These are phyloP conservation scores for Acrocalymma vagum DNA, from an alignment of 2,329 filamentous ascomycete genomes.

Conservation along the genomic window DNA sequence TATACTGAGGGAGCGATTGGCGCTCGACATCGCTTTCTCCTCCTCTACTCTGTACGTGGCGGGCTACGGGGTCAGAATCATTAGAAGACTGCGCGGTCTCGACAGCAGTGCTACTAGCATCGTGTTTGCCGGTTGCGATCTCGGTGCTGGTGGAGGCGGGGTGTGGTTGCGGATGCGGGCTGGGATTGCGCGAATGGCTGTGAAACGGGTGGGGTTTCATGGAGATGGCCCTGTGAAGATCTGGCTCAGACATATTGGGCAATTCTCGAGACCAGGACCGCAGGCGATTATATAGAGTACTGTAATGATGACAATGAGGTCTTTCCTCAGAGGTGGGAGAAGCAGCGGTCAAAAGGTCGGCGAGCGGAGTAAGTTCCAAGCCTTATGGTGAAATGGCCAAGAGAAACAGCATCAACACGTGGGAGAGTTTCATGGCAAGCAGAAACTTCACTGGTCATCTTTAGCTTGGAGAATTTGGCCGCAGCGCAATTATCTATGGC, in stretches of 20 bases:
- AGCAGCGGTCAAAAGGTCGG: no score
- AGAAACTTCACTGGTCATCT: no score
- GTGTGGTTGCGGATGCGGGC: conserved; percentile 35
- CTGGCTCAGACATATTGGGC: conserved; percentile 49
- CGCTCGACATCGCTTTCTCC: conserved; percentile 53
- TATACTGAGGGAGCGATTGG: conserved; percentile 65
- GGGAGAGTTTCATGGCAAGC: no score
- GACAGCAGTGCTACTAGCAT: conserved; percentile 50
- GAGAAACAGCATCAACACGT: no score
- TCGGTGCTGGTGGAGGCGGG: conserved; percentile 23
- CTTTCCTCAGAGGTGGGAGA: no score
- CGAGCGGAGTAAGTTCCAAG: no score
- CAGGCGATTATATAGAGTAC: no score
- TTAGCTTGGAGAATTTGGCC: no score
- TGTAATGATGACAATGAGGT: no score
- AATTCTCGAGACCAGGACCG: no score
- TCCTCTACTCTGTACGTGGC: conserved; percentile 25
- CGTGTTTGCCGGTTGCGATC: conserved; percentile 23
- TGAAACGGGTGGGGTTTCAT: conserved; percentile 57
- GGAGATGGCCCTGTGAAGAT: conserved; percentile 58
- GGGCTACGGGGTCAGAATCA: conserved; percentile 45
- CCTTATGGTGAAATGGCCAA: no score
- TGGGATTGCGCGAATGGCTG: conserved; percentile 35
- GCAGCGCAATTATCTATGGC: no score
- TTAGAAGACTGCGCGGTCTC: conserved; percentile 41